Evolutionary conservation across 163 green algal genomes (phyloP), one percentile per base, ranked within the genome.

Genomic region (Scenedesmus sp.): DNA sequence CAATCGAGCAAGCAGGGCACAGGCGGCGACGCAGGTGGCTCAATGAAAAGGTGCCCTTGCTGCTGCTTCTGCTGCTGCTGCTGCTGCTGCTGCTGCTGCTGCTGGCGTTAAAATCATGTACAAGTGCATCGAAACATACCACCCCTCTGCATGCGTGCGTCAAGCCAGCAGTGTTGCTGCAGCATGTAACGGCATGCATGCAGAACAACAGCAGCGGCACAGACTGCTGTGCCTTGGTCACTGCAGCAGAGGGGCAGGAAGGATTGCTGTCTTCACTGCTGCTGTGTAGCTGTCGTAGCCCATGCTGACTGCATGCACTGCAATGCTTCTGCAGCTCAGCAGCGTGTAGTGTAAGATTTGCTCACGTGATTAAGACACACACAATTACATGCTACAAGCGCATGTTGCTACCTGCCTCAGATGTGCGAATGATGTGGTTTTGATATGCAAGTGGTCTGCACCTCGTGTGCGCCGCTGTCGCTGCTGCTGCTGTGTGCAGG

Each of bases 21-120:
- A 70, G 88, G 68, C 56, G 88, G 12, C 61, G 88, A 22, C 65
- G 73, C n/a, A 37, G 81, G 22, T 92, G 88, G 88, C 87, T 91
- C 0, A 87, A 87, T 59, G 87, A 91, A 16, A 91, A 91, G 43
- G 68, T 85, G 35, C 30, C 3, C 22, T 53, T 49, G 33, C 37
- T 83, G 40, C 35, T 68, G 33, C 76, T 88, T n/a, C 37, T 81
- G 59, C 56, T 81, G 56, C 56, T 81, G 13, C 72, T 44, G 30
- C 72, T 81, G 72, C 72, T 44, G 72, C 72, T 44, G 72, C 72
- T 44, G 72, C 72, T 81, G 72, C 72, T 81, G 72, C 72, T 44
- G 30, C 30, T 81, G 72, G 26, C n/a, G n/a, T n/a, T n/a, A n/a
- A n/a, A n/a, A n/a, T n/a, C n/a, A n/a, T n/a, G n/a, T n/a, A n/a